phyloP scores from a whole-genome alignment of 2,329 filamentous ascomycete genomes.

The Xylariaceae sp. region DNA sequence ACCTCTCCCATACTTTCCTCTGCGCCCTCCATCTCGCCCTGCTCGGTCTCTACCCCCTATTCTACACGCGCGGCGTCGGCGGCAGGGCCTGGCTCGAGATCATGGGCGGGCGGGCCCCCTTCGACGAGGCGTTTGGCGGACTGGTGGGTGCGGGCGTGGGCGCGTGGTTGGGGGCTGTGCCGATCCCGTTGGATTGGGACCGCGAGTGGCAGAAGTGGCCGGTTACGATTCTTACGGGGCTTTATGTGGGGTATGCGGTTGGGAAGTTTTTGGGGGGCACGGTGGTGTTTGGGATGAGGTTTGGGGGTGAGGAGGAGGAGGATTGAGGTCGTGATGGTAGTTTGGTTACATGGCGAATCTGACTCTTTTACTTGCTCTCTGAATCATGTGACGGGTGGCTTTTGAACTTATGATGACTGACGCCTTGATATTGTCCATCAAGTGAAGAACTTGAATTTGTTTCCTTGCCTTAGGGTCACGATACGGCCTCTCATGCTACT shows the following conservation, averaged over 20 bases:
- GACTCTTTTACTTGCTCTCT: too few species aligned
- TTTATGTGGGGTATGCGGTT: slow-evolving; percentile 71
- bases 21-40: slow-evolving; percentile 77
- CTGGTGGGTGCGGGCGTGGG: slow-evolving; percentile 73
- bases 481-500: too few species aligned
- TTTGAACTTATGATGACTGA: too few species aligned
- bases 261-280: slow-evolving; percentile 60
- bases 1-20: slow-evolving; percentile 71
- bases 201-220: slow-evolving; percentile 99
- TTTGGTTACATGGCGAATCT: too few species aligned
- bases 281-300: slow-evolving; percentile 43
- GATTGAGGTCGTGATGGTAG: not conserved
- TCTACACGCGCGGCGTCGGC: slow-evolving; percentile 82
- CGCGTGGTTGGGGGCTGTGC: slow-evolving; percentile 88
- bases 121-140: slow-evolving; percentile 81
- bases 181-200: slow-evolving; percentile 96
- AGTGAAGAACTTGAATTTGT: too few species aligned
- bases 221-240: slow-evolving; percentile 78
- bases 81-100: slow-evolving; percentile 64
- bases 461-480: too few species aligned
- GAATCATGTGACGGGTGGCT: too few species aligned
- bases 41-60: slow-evolving; percentile 70
- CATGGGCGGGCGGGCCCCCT: slow-evolving; percentile 60
- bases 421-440: too few species aligned
- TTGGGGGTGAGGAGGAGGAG: slow-evolving; percentile 23